Base-by-base conservation (phyloP, 2,329 filamentous ascomycete species). In the Zasmidium citrigriseum region DNA sequence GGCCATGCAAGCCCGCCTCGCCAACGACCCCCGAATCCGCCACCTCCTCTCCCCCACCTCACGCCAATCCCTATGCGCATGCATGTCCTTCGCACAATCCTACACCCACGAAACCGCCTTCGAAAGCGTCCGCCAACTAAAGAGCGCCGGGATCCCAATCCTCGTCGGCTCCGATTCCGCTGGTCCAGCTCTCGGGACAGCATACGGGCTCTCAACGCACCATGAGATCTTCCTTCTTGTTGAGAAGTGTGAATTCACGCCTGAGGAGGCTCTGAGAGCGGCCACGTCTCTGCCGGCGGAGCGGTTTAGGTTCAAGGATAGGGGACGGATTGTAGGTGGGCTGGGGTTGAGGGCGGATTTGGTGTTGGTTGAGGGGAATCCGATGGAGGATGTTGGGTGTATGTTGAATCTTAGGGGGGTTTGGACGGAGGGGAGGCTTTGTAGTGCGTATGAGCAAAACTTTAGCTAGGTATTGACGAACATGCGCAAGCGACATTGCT, bases 141-240 rank as follows among this genome's bases (percentile, higher is more conserved):
- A 69, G 52, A 61, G 67, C 1, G 76, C 73, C 0, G 77, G 77
- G 0, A 65, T 79, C 3, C 72, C 77, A 49, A 73, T 80, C 24
- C 27, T 80, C 0, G 77, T 75, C 61, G 77, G 77, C 16, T 76
- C 73, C 38, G 77, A 80, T 44, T 64, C 77, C 0, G 76, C 77
- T 2, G 72, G 73, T 1, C 76, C 76, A 22, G 76, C 76, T 2
- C 64, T 75, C 9, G 77, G 77, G 1, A 79, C 77, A 0, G 76
- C 76, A 1, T 80, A 71, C 58, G 77, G 77, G 9, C 68, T 79
- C 10, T 70, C 72, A 0, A 62, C 75, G 53, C 77, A 80, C 48
- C 76, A 78, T 1, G 77, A 79, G 54, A 63, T 80, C 4, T 62
- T 68, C 22, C 54, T 79, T 2, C 74, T 77, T 53, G 77, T 80